Evolutionary conservation across 352 stramenopile genomes (phyloP).

Genomic region (Aphanomyces invadans): DNA sequence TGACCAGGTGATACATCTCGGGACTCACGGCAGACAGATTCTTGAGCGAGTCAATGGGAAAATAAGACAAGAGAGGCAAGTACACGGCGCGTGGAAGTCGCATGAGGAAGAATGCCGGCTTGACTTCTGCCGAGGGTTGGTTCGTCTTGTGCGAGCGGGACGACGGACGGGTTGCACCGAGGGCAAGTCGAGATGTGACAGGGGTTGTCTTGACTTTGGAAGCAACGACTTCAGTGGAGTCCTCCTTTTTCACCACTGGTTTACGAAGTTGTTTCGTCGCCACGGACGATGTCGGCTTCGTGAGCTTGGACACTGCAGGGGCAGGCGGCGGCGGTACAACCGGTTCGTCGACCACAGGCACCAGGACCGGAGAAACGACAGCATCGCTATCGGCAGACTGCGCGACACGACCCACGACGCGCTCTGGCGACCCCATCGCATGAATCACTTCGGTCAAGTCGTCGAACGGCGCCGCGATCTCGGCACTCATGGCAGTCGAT

Average conservation of each 20-base stretch:
- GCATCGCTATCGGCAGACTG: background rate
- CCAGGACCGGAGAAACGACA: background rate
- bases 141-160: too few species aligned
- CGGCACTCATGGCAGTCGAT: background rate
- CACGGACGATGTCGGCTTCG: background rate
- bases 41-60: conserved; percentile 14
- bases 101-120: conserved; percentile 2
- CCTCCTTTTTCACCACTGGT: background rate
- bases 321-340: background rate
- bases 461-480: background rate
- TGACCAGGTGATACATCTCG: conserved; percentile 13
- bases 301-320: background rate
- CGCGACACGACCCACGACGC: background rate
- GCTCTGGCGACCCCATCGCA: background rate
- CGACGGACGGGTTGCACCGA: background rate
- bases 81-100: conserved; percentile 14
- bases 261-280: background rate
- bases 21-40: conserved; percentile 7
- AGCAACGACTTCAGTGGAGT: background rate
- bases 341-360: background rate
- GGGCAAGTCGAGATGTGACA: background rate
- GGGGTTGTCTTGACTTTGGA: background rate
- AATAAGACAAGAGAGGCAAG: conserved; percentile 11
- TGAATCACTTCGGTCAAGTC: conserved; percentile 11
- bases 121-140: background rate